Evolutionary conservation across 1,284 basidiomycete species (phyloP).

Genomic region (Takashimella tepidaria): DNA sequence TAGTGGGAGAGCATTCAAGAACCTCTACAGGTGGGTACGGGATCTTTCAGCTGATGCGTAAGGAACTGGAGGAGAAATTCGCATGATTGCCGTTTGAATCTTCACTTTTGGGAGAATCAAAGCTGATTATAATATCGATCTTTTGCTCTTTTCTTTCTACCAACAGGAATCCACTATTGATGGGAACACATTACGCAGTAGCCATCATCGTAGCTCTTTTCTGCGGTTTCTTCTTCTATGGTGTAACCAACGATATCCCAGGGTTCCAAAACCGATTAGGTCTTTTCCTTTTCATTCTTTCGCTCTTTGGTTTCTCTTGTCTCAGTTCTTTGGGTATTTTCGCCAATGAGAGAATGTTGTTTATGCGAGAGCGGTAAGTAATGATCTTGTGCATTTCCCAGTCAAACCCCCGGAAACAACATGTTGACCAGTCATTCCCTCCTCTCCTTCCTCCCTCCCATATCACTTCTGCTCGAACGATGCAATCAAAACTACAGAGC

Average conservation of each 20-base stretch:
- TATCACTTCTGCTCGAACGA: background rate
- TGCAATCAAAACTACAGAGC: slow-evolving; percentile 53
- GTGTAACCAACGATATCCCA: slow-evolving; percentile 73
- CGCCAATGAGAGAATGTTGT: slow-evolving; percentile 87
- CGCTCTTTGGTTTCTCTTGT: slow-evolving; percentile 93
- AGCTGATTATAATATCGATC: no score
- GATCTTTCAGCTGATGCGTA: background rate
- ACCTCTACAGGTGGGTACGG: slow-evolving; percentile 60
- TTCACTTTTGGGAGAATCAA: no score
- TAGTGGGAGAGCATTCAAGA: slow-evolving; percentile 96
- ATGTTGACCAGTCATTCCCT: no score
- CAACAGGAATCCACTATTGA: slow-evolving; percentile 83
- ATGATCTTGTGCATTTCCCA: no score
- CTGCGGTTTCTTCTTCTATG: slow-evolving; percentile 49
- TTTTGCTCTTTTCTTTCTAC: no score
- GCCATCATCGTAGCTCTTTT: slow-evolving; percentile 74
- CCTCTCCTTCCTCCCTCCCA: no score
- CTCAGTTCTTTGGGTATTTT: slow-evolving; percentile 87
- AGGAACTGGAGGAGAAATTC: no score
- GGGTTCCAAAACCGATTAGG: slow-evolving; percentile 78
- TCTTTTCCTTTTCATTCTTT: slow-evolving; percentile 92
- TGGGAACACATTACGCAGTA: slow-evolving; percentile 83
- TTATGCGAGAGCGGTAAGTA: slow-evolving; percentile 85
- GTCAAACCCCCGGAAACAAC: no score
- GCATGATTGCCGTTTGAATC: no score